Conservation (phyloP, 2,329 filamentous ascomycete genomes). For the Aspergillus tamarii region DNA sequence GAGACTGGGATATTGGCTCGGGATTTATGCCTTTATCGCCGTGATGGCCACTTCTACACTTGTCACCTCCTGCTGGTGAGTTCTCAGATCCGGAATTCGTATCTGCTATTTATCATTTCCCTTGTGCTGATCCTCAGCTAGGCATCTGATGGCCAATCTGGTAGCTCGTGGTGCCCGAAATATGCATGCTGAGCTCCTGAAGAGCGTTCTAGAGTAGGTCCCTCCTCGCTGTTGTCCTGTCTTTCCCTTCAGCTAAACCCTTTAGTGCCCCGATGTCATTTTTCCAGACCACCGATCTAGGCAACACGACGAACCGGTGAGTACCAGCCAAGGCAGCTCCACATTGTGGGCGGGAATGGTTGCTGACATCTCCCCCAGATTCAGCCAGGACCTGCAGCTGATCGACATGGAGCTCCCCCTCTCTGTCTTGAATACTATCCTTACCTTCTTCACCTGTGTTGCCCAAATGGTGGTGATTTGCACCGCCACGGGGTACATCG, state of each 20-base stretch:
- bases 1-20: background rate
- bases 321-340: background rate
- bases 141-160: background rate
- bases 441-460: constrained; percentile 10
- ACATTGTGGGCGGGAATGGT: too few species aligned
- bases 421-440: constrained; percentile 7
- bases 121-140: background rate
- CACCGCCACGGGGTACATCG: constrained; percentile 9
- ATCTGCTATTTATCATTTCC: background rate
- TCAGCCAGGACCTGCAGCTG: constrained; percentile 16
- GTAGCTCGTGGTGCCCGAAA: background rate
- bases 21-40: background rate
- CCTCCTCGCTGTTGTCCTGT: background rate
- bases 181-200: background rate
- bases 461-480: constrained; percentile 7
- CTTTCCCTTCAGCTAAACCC: constrained; percentile 2
- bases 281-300: constrained; percentile 16
- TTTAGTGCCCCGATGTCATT: constrained; percentile 20
- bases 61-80: background rate
- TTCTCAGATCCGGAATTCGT: background rate
- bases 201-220: background rate
- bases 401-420: constrained; percentile 21
- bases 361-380: background rate
- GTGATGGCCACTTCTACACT: background rate
- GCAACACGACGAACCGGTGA: constrained; percentile 16